A percentile compares a stretch with the other conserved stretches of the same genome.
Conservation (phyloP, 1,284 basidiomycete species). For the Ustilago nuda region DNA sequence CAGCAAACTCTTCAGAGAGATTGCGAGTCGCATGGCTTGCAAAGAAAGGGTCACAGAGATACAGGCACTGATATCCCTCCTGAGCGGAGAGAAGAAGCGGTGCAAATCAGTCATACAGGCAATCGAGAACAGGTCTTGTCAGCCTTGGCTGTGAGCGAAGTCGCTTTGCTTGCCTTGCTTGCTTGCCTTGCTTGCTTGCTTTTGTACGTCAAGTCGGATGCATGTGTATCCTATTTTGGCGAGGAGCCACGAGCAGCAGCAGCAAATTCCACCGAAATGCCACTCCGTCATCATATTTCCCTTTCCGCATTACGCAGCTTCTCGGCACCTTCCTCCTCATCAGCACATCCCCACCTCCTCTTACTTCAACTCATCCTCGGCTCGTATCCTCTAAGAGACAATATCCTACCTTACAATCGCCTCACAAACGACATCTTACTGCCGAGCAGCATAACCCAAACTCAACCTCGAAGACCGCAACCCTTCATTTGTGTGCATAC, state of each 20-base stretch:
- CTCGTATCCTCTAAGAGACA: not conserved
- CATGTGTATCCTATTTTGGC: slow-evolving; percentile 14
- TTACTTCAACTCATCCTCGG: not conserved
- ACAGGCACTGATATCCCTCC: not conserved
- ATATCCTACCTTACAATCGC: not conserved
- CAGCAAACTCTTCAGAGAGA: not conserved
- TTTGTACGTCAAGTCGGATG: not conserved
- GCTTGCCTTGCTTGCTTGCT: too few relatives aligned
- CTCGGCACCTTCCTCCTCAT: not conserved
- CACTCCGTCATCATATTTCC: not conserved
- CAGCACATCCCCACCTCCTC: not conserved
- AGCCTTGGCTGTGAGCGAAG: not conserved
- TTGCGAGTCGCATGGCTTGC: too few relatives aligned
- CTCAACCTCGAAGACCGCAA: not conserved
- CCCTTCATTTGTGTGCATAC: slow-evolving; percentile 3
- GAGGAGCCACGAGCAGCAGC: slow-evolving; percentile 1
- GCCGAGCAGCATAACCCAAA: not conserved
- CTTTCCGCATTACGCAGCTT: not conserved
- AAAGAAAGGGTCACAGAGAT: too few relatives aligned
- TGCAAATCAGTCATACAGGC: too few relatives aligned
- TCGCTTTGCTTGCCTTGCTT: not conserved
- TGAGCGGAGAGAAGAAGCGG: too few relatives aligned
- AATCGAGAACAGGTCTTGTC: too few relatives aligned
- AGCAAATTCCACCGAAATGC: not conserved
- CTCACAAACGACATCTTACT: not conserved